Base-by-base conservation (phyloP, 768 basidiomycete genomes). In the Phlegmacium glaucopus region DNA sequence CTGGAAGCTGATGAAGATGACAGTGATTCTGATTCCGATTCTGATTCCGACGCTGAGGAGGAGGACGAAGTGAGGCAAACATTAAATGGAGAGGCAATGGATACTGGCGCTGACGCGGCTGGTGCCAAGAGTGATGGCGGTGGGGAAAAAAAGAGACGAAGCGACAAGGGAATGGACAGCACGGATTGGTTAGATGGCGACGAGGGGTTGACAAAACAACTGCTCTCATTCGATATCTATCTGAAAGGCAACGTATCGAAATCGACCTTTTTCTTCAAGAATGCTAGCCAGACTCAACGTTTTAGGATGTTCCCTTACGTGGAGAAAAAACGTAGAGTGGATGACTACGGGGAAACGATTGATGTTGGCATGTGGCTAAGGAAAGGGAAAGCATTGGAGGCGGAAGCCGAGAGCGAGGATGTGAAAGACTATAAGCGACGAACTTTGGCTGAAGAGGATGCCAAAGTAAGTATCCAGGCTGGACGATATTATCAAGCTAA, bases 221-320 rank as follows among this genome's bases (percentile, higher is more conserved):
- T 87, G 44, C 68, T 94, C 32, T 94, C 91, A 1, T 99, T 90
- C 58, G 96, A 99, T 66, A 96, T 98, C 55, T 98, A 92, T 64
- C 77, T 98, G 51, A 96, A 95, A 64, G 94, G 94, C n/a, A 93
- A 95, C 52, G 90, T 94, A 39, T 85, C 88, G 22, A 87, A 89
- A 54, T 75, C 87, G 18, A 88, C 83, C 1, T 85, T 86, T 2
- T 94, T 93, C 70, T 95, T 94, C 76, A 93, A 92, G 64, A 85
- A 72, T 48, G 71, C 81, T 8, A 82, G 81, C 11, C 84, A 87
- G 54, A 71, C 78, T 12, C 90, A 88, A 53, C 75, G 96, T 44
- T 98, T 90, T 65, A 78, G 95, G 53, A 97, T 97, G 94, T 98
- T 97, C 69, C 96, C 96, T 0, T 94, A 92, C 54, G 82, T 95